Base-by-base conservation (phyloP, 179 eudicot species). In the Gypsophila paniculata region DNA sequence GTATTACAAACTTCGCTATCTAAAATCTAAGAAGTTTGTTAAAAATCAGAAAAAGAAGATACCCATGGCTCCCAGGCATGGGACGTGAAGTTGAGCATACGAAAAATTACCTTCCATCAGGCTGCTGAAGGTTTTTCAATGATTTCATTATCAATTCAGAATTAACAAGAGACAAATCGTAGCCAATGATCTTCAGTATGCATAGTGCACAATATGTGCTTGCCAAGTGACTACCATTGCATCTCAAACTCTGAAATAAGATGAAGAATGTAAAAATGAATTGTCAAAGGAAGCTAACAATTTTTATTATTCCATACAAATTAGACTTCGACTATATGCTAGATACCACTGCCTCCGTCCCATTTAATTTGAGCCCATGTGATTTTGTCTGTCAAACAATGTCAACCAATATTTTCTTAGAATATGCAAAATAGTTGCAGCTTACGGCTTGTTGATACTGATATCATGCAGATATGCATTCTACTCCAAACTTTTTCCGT, bases 161-260 rank as follows among this genome's bases (percentile, higher is more conserved):
- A 73, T 86, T 76, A 52, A 88, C 21, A 54, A 76, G 82, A 48
- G 88, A 82, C 25, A 91, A 65, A 72, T 89, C 89, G 79, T 91
- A 83, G 81, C 87, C 91, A 74, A 91, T 69, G 54, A 85, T 93
- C 91, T 89, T 93, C 66, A 93, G 72, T 83, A 91, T 93, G 51
- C 93, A 87, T 64, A 93, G 76, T 14, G 98, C 98, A 77, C 96
- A 85, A 68, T 93, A 93, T 8, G 98, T 93, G 76, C 98, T 93
- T 46, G 98, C 98, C 86, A 93, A 77, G 79, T 93, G 98, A 86
- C 98, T 91, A 38, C 83, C 78, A 72, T 91, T 93, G 57, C 80
- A 83, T 51, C 76, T 67, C 58, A 72, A 60, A 61, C 54, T 84
- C 98, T 93, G 83, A 74, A 78, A 65, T 23, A 53, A 63, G 67